Evolutionary conservation across 1,139 yeast species (phyloP), one percentile per base, ranked within the genome.

Genomic region (Yamadazyma membranifaciens): DNA sequence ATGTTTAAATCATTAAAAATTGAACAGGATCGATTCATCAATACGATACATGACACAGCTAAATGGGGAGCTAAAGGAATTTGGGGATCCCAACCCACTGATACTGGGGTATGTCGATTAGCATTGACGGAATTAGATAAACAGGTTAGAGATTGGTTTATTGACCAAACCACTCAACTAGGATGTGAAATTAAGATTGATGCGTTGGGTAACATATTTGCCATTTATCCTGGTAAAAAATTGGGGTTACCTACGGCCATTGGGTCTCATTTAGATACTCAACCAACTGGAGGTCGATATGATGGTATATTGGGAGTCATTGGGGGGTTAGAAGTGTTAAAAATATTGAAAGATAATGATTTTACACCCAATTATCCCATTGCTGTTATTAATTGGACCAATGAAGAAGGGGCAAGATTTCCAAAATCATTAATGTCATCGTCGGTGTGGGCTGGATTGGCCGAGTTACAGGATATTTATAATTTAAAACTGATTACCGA

Each of bases 371-470:
- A 80, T 41, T 82, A 70, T 45, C 89, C 88, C 9, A 73, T 83
- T 41, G 81, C 83, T 3, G 70, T 80, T 9, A 69, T 83, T 34
- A 69, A 79, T 54, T 83, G 91, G 91, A 80, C 83, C 52, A 83
- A 83, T 54, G 91, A 83, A 56, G 91, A 83, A 64, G 91, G 91
- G 35, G 88, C 89, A 0, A 63, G 91, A 39, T 83, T 83, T 55
- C 86, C 89, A 6, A 69, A 76, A 61, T 73, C 83, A 33, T 72
- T 80, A 59, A 79, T 82, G 73, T 75, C 85, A 0, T 76, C 83
- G 7, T 73, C 81, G 10, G 87, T 82, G 2, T 83, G 87, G 86
- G 78, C 86, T 1, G 84, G 75, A 6, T 55, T 63, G 16, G 56
- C 68, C 32, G 51, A 69, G 2, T 61, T 73, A 43, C 75, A 81